A percentile compares a stretch with the other conserved stretches of the same genome.
These are phyloP conservation scores for Mixia osmundae DNA, from an alignment of 1,284 basidiomycete species.

Conservation along the genomic window DNA sequence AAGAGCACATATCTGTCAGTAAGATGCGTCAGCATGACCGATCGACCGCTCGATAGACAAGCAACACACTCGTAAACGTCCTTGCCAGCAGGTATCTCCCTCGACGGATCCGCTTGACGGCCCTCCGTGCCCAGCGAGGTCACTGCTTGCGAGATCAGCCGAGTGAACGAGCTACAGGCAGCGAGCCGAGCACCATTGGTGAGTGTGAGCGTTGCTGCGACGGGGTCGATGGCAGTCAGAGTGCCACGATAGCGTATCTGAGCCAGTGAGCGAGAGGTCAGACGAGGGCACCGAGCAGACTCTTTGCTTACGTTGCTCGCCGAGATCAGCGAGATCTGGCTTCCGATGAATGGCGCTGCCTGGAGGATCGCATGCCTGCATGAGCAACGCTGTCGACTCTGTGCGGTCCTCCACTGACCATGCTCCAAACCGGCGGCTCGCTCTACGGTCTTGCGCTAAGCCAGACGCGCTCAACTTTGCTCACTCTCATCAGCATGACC, in stretches of 20 bases:
- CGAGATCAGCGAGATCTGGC: background rate
- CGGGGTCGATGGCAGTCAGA: constrained; percentile 15
- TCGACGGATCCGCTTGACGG: constrained; percentile 14
- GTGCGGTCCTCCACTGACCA: no score
- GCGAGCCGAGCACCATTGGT: constrained; percentile 13
- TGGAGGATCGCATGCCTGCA: no score
- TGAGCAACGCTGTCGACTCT: no score
- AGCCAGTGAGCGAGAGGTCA: background rate
- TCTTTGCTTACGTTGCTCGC: background rate
- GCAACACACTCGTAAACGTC: constrained; percentile 17
- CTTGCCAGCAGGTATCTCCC: constrained; percentile 17
- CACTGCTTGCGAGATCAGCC: constrained; percentile 9
- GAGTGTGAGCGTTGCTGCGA: constrained; percentile 17
- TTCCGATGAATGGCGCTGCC: no score
- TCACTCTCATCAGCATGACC: no score
- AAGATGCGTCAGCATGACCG: background rate
- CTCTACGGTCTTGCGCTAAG: no score
- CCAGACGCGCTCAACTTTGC: no score
- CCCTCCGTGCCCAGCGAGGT: constrained; percentile 20
- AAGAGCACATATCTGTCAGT: constrained; percentile 18
- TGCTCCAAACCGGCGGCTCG: no score
- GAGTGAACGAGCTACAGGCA: constrained; percentile 1
- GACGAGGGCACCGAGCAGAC: background rate
- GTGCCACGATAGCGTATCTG: background rate
- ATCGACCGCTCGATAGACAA: background rate